A percentile compares a stretch with the other conserved stretches of the same genome.
These are phyloP conservation scores for Glaciozyma antarctica DNA, from an alignment of 768 basidiomycete species.

Conservation along the genomic window DNA sequence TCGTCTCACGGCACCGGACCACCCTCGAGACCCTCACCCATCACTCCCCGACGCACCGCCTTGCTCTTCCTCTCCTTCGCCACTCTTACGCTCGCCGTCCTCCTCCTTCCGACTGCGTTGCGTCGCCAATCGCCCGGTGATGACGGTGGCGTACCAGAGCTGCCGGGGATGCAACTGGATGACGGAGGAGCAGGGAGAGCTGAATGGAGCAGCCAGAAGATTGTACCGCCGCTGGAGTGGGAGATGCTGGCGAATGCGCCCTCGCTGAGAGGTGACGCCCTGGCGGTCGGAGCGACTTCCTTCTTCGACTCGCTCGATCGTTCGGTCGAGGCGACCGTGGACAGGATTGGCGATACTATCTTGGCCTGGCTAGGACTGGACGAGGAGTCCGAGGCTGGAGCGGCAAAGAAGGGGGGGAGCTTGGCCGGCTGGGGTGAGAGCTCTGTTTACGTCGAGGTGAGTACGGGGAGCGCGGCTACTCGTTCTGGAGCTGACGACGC, in stretches of 20 bases:
- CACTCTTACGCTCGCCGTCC: neutral
- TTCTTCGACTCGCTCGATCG: neutral
- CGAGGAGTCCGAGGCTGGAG: neutral
- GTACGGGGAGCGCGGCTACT: neutral
- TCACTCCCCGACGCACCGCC: too few relatives aligned
- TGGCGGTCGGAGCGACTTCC: neutral
- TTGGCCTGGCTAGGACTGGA: neutral
- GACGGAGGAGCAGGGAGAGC: too few relatives aligned
- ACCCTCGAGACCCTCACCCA: too few relatives aligned
- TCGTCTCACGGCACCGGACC: too few relatives aligned
- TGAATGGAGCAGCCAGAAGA: too few relatives aligned
- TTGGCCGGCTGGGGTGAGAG: constrained; percentile 26
- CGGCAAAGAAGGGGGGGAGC: neutral
- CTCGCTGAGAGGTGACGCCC: neutral
- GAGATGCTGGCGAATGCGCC: neutral
- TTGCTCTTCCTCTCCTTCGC: neutral
- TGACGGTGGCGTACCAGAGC: neutral
- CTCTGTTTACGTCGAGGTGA: constrained; percentile 24
- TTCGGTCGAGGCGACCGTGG: neutral
- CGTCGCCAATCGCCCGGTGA: neutral
- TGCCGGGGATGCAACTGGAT: neutral
- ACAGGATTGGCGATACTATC: neutral
- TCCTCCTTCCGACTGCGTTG: neutral
- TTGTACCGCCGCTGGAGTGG: too few relatives aligned
- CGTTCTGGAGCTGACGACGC: neutral